Evolutionary conservation across 2,329 filamentous ascomycete species (phyloP), one percentile per base, ranked within the genome.

Genomic region (Ophiostoma himal-ulmi): DNA sequence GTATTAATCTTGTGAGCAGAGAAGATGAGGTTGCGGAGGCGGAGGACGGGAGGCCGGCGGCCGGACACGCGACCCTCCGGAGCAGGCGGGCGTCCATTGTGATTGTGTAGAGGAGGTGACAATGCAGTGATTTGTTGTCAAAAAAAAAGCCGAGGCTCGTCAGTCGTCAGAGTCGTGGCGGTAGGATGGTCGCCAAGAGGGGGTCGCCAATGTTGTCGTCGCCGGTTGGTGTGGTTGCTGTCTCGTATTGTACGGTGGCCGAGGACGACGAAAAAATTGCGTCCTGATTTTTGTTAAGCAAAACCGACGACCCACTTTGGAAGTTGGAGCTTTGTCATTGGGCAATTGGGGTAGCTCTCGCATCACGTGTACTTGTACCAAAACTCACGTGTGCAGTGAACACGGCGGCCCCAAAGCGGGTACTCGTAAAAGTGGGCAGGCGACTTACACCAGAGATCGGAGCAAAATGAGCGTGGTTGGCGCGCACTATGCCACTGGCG

Each of bases 21-120:
- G 57, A 11, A 41, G 60, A 36, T 14, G 36, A 34, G 34, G 62
- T 10, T 37, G 68, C 37, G 11, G 52, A 62, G 36, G 36, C 41
- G 26, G 60, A 13, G 34, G 67, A 20, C 44, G 30, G 26, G 48
- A 57, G 30, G 52, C 48, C 26, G 48, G 71, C 37, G 36, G 71
- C 37, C 65, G 68, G 68, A 64, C 72, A 65, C 52, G 71, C 71
- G 64, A 70, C 71, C 54, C 71, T 65, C 68, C 72, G 65, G 34
- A 73, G 70, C 60, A 70, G 71, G 14, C 65, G 71, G 14, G 72
- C 70, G 65, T 72, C 71, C 71, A 72, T 72, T 54, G 30, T 52
- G 54, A 6, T 4, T 39, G 67, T 5, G 41, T n/a, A n/a, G 26
- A 20, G 17, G 30, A 60, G 22, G 22, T 14, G 52, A 17, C 4